Conservation (phyloP, 306 rosid genomes). For the cucumber (Cucumis sativus) region DNA sequence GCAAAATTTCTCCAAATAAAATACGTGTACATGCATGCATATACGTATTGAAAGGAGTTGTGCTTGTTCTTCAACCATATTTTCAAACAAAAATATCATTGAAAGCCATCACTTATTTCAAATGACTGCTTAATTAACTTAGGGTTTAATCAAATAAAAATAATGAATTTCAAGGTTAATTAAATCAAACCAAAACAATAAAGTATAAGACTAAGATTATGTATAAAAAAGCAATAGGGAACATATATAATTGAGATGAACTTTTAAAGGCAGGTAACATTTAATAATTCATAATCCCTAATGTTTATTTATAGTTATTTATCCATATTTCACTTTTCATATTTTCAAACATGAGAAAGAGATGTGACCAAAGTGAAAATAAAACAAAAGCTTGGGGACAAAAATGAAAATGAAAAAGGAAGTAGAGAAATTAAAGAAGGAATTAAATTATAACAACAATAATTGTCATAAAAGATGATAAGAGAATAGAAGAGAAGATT, state of each 20-base stretch:
- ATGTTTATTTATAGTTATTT: neutral
- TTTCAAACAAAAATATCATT: no score
- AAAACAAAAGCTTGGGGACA: neutral
- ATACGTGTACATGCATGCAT: no score
- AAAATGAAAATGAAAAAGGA: neutral
- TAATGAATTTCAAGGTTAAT: no score
- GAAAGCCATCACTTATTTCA: no score
- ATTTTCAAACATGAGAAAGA: neutral
- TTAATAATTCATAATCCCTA: neutral
- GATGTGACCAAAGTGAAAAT: neutral
- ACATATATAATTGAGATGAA: neutral
- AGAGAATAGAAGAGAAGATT: neutral
- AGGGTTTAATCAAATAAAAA: no score
- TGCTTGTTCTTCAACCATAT: no score
- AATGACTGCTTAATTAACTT: no score
- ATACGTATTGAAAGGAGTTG: no score
- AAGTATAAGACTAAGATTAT: neutral
- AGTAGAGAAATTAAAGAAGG: neutral
- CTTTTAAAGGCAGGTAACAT: neutral
- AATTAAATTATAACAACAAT: neutral
- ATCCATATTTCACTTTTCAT: neutral
- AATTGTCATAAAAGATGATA: neutral
- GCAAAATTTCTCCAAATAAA: no score
- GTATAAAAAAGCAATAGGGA: neutral
- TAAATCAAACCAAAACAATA: no score